Percentiles rank a stretch among this genome's conserved stretches.
phyloP scores from a whole-genome alignment of 2,329 filamentous ascomycete species.

The Pseudocercospora musae region DNA sequence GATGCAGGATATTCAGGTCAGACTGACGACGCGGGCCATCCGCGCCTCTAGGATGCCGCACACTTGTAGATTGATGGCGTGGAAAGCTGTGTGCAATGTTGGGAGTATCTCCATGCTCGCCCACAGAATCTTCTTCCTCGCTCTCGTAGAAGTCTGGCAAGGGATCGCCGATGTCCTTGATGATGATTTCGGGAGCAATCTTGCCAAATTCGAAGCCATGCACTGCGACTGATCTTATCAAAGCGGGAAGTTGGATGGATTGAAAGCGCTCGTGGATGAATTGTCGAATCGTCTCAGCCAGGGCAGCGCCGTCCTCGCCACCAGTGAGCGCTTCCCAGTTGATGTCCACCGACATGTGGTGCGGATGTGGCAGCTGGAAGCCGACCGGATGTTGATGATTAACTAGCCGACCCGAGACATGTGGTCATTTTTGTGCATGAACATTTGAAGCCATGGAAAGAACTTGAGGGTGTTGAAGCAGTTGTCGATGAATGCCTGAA shows the following conservation, averaged over 20 bases:
- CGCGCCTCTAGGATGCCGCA: slow-evolving; percentile 12
- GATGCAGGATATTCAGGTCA: slow-evolving; percentile 19
- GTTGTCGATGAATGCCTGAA: not conserved
- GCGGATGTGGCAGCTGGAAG: slow-evolving; percentile 1
- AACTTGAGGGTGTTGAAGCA: not conserved
- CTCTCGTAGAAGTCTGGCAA: slow-evolving; percentile 95
- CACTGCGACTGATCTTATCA: slow-evolving; percentile 94
- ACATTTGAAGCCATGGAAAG: not conserved
- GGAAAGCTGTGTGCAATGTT: slow-evolving; percentile 1
- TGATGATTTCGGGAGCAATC: slow-evolving; percentile 77
- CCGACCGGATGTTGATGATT: not conserved
- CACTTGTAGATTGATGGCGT: slow-evolving; percentile 8
- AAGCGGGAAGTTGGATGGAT: slow-evolving; percentile 81
- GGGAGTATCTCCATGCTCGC: slow-evolving; percentile 33
- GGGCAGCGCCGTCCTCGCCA: slow-evolving; percentile 78
- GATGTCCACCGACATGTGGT: slow-evolving; percentile 88
- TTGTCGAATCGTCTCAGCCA: slow-evolving; percentile 81
- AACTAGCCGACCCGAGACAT: not conserved
- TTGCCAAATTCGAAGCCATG: slow-evolving; percentile 91
- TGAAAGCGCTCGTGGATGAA: slow-evolving; percentile 98
- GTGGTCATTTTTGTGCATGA: not conserved
- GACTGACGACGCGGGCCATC: slow-evolving; percentile 19
- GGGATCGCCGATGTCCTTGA: slow-evolving; percentile 96
- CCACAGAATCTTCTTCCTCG: slow-evolving; percentile 61
- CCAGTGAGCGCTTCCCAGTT: slow-evolving; percentile 92